A percentile compares a stretch with the other conserved stretches of the same genome.
Evolutionary conservation across 106 monocot species (phyloP).

Genomic region (Dioscorea dumetorum): DNA sequence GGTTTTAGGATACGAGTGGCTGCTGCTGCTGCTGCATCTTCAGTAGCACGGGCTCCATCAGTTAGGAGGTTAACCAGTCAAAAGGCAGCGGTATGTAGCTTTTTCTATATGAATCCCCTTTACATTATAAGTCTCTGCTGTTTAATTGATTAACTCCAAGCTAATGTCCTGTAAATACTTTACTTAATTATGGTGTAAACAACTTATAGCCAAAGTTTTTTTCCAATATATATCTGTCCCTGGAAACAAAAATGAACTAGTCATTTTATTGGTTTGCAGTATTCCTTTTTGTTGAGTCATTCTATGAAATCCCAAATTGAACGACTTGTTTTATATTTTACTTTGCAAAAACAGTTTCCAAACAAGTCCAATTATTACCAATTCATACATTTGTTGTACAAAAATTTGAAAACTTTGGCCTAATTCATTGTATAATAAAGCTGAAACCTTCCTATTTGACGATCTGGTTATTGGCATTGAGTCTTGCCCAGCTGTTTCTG

Average conservation of each 20-base stretch:
- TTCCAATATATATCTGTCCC: not conserved
- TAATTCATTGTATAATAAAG: too few species aligned
- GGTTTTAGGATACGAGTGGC: slow-evolving; percentile 85
- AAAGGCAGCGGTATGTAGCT: slow-evolving; percentile 57
- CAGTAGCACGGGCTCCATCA: slow-evolving; percentile 90
- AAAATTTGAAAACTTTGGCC: too few species aligned
- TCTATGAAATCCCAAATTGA: too few species aligned
- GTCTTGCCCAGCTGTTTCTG: too few species aligned
- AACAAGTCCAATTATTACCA: too few species aligned
- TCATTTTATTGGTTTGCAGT: too few species aligned
- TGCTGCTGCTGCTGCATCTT: slow-evolving; percentile 90
- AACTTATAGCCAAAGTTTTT: not conserved
- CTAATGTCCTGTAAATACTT: not conserved
- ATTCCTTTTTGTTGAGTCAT: too few species aligned
- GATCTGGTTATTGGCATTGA: too few species aligned
- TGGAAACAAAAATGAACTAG: not conserved
- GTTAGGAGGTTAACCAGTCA: slow-evolving; percentile 62
- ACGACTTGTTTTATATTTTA: too few species aligned
- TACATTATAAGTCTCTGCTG: not conserved
- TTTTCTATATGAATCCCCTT: not conserved
- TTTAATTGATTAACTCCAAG: not conserved
- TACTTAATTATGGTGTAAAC: not conserved
- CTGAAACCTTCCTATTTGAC: too few species aligned
- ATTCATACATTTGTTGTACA: too few species aligned
- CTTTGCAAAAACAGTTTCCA: too few species aligned